Conservation (phyloP, 2,329 filamentous ascomycete genomes). For the Arachnopeziza araneosa region DNA sequence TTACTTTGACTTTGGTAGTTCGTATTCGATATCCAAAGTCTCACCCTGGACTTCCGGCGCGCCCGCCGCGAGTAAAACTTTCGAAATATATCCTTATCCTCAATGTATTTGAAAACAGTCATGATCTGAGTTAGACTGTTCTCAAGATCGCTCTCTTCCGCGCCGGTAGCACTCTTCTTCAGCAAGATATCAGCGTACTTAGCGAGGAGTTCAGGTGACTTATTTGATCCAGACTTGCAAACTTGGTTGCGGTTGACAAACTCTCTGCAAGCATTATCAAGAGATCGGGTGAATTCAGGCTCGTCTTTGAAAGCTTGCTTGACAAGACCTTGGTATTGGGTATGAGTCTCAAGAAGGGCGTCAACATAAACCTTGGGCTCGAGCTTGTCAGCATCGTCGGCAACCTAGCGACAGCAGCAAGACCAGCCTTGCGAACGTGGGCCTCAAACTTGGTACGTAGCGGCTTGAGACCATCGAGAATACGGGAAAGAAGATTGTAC, state of each 20-base stretch:
- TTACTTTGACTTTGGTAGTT: too few relatives aligned
- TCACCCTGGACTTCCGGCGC: too few relatives aligned
- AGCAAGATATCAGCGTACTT: conserved; percentile 92
- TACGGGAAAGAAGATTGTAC: conserved; percentile 86
- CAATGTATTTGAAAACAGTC: conserved; percentile 99
- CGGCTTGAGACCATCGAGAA: conserved; percentile 86
- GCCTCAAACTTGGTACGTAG: conserved; percentile 82
- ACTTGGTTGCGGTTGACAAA: conserved; percentile 98
- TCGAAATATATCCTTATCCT: conserved; percentile 99
- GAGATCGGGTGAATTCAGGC: conserved; percentile 89
- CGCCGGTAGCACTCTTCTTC: conserved; percentile 90
- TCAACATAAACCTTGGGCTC: conserved; percentile 98
- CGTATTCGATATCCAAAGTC: too few relatives aligned
- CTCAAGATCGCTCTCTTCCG: conserved; percentile 91
- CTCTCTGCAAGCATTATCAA: conserved; percentile 95
- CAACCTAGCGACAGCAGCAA: conserved; percentile 83
- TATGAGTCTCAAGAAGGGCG: conserved; percentile 88
- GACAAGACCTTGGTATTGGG: conserved; percentile 85
- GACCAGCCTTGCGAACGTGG: conserved; percentile 85
- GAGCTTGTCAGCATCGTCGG: conserved; percentile 78
- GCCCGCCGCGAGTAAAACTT: conserved; percentile 93
- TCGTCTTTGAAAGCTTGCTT: conserved; percentile 91
- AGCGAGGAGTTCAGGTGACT: conserved; percentile 88
- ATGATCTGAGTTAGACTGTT: conserved; percentile 86
- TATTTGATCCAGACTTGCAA: conserved; percentile 88